Conservation (phyloP, 192 early-diverging fungal genomes). For the Umbelopsis sp. region DNA sequence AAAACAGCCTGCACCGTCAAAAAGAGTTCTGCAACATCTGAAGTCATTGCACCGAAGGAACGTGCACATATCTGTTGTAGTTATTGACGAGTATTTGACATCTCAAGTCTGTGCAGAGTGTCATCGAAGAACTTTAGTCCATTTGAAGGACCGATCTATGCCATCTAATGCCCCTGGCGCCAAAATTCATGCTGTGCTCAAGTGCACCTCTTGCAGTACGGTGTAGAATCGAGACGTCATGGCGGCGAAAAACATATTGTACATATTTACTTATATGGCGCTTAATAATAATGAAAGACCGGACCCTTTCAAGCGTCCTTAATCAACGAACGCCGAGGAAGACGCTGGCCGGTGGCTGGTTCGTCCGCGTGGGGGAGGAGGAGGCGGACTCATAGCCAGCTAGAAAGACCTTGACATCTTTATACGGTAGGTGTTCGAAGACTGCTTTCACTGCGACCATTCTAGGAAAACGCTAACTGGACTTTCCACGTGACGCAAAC, state of each 20-base stretch:
- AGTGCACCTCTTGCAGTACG: not conserved
- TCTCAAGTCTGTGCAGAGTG: not conserved
- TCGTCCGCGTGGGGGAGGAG: not conserved
- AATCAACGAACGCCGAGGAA: slow-evolving; percentile 1
- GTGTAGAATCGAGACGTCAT: not conserved
- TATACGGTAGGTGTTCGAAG: not conserved
- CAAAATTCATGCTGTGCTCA: not conserved
- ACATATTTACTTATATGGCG: not conserved
- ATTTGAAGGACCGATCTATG: not conserved
- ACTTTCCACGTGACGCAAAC: too few relatives aligned
- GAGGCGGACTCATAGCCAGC: not conserved
- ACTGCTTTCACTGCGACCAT: too few relatives aligned
- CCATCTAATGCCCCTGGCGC: not conserved
- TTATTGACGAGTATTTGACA: slow-evolving; percentile 4
- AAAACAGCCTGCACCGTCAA: not conserved
- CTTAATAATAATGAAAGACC: not conserved
- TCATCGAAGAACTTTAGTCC: not conserved
- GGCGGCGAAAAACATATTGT: not conserved
- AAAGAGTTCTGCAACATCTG: not conserved
- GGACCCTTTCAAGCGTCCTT: too few relatives aligned
- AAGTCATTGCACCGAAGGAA: not conserved
- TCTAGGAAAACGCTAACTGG: too few relatives aligned
- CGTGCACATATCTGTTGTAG: not conserved
- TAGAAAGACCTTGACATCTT: not conserved
- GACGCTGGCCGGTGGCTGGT: not conserved